Evolutionary conservation across 495 filamentous ascomycete species (phyloP).

Genomic region (Penicillium verhagenii): DNA sequence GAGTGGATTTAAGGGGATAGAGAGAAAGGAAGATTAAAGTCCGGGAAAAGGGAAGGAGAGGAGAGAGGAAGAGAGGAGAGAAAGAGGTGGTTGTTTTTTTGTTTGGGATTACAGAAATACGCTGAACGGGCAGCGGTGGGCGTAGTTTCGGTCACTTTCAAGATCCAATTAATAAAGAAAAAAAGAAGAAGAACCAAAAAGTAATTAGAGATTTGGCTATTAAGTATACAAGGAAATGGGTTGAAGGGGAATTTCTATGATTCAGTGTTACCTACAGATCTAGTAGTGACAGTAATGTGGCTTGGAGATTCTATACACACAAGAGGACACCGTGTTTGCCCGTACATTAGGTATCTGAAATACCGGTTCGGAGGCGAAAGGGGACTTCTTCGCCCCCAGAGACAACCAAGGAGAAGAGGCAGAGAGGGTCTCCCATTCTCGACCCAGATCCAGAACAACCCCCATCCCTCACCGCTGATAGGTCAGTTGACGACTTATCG

Average conservation of each 20-base stretch:
- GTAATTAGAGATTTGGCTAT: no score
- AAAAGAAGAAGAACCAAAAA: no score
- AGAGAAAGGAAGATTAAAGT: not conserved
- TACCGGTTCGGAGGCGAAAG: constrained; percentile 18
- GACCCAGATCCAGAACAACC: constrained; percentile 13
- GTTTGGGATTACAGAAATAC: constrained; percentile 27
- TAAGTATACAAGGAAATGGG: no score
- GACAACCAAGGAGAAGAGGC: constrained; percentile 1
- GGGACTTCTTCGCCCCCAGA: constrained; percentile 4
- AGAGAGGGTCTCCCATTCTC: constrained; percentile 8
- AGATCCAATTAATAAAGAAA: no score
- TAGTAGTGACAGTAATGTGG: not conserved
- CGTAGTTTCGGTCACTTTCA: constrained; percentile 17
- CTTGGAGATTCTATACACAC: not conserved
- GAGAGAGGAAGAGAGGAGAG: constrained; percentile 14
- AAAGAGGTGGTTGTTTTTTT: constrained; percentile 19
- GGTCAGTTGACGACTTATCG: constrained; percentile 16
- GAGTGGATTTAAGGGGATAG: constrained; percentile 16
- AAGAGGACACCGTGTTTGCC: constrained; percentile 50
- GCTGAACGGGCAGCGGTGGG: constrained; percentile 16
- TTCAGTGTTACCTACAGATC: not conserved
- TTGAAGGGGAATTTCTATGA: not conserved
- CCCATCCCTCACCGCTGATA: constrained; percentile 19
- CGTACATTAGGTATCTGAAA: constrained; percentile 14
- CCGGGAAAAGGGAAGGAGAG: constrained; percentile 4